phyloP scores from a whole-genome alignment of 2,329 filamentous ascomycete species.

The Pseudopyrenochaeta lycopersici region DNA sequence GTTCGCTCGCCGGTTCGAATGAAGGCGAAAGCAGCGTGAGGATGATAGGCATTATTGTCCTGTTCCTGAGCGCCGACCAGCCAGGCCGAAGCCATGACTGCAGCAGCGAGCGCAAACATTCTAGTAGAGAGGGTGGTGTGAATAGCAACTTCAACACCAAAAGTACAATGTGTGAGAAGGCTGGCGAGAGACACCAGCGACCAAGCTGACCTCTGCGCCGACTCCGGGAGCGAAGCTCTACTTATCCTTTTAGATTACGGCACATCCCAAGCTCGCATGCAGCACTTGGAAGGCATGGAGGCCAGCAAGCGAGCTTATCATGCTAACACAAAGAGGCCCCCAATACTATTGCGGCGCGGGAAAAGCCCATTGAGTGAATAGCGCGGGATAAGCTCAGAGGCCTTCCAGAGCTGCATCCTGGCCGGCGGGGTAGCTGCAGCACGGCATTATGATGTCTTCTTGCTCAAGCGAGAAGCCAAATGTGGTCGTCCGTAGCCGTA shows the following conservation, averaged over 20 bases:
- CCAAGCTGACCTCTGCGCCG: conserved; percentile 12
- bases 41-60: conserved; percentile 37
- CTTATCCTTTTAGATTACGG: conserved; percentile 14
- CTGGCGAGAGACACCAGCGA: conserved; percentile 14
- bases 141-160: conserved; percentile 8
- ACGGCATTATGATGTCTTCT: conserved; percentile 1
- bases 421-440: conserved; percentile 5
- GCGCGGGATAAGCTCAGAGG: conserved; percentile 6
- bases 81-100: conserved; percentile 36
- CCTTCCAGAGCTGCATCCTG: conserved; percentile 6
- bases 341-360: conserved; percentile 7
- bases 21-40: conserved; percentile 62
- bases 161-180: conserved; percentile 4
- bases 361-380: conserved; percentile 1
- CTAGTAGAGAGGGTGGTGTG: conserved; percentile 10
- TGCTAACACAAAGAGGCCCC: conserved; percentile 11
- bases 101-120: conserved; percentile 38
- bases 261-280: conserved; percentile 1
- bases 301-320: not conserved
- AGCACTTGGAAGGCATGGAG: not conserved
- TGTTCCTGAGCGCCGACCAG: conserved; percentile 28
- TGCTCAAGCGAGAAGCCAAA: not conserved
- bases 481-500: not conserved
- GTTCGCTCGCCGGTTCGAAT: conserved; percentile 65
- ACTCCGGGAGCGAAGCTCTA: conserved; percentile 9